Conservation (phyloP, 2,329 filamentous ascomycete genomes). For the Niveomyces coronatus region DNA sequence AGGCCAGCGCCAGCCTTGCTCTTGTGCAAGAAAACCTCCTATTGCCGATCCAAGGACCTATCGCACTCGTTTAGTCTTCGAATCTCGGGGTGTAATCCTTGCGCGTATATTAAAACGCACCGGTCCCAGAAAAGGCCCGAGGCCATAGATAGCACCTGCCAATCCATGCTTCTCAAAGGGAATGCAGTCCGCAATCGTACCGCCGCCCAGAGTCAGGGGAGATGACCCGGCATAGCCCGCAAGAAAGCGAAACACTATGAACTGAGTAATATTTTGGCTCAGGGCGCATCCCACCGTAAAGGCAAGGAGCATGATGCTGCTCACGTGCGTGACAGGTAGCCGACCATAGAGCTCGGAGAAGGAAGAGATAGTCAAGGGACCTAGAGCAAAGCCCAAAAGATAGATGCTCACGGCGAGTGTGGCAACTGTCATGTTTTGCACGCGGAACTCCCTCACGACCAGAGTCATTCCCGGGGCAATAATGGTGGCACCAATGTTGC, state of each 20-base stretch:
- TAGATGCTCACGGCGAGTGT: too few species aligned
- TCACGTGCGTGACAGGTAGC: slow-evolving; percentile 21
- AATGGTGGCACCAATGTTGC: too few species aligned
- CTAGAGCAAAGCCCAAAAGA: slow-evolving; percentile 43
- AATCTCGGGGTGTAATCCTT: neutral
- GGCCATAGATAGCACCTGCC: slow-evolving; percentile 52
- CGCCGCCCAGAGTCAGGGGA: slow-evolving; percentile 54
- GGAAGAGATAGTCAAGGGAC: slow-evolving; percentile 52
- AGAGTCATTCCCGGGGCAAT: too few species aligned
- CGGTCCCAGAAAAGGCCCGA: slow-evolving; percentile 49
- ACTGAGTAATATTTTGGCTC: slow-evolving; percentile 47
- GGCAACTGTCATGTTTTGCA: too few species aligned
- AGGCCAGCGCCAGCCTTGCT: slow-evolving; percentile 39
- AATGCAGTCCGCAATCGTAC: slow-evolving; percentile 53
- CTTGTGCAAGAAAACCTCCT: slow-evolving; percentile 35
- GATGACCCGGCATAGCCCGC: slow-evolving; percentile 47
- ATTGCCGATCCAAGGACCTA: slow-evolving; percentile 17
- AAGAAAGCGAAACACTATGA: slow-evolving; percentile 52
- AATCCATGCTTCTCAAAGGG: slow-evolving; percentile 45
- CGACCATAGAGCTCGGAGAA: slow-evolving; percentile 50
- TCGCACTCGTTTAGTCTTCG: too few species aligned
- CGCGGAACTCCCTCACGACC: too few species aligned
- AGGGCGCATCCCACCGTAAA: slow-evolving; percentile 30
- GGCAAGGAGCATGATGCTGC: slow-evolving; percentile 42
- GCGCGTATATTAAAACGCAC: slow-evolving; percentile 14